These are phyloP conservation scores for Rutidosis leptorrhynchoides DNA, from an alignment of 129 eudicot species.

Conservation along the genomic window DNA sequence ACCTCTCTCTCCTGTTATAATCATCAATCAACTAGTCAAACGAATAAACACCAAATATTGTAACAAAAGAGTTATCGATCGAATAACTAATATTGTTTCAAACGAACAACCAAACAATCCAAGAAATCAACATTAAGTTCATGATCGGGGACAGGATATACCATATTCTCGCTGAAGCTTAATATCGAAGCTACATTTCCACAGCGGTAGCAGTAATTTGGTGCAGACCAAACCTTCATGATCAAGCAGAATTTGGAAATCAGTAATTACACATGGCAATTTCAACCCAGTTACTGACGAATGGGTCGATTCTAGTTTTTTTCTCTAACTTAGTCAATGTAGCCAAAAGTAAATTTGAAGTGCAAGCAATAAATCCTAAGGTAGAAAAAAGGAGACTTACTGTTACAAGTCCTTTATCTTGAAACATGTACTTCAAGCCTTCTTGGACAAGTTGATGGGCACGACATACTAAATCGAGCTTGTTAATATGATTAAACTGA, in stretches of 20 bases:
- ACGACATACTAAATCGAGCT: conserved; percentile 96
- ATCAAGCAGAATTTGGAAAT: conserved; percentile 11
- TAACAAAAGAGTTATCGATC: background rate
- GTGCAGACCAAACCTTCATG: conserved; percentile 98
- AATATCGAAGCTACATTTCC: conserved; percentile 98
- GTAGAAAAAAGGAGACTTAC: conserved; percentile 46
- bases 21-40: background rate
- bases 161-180: conserved; percentile 98
- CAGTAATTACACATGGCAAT: background rate
- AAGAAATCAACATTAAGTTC: conserved; percentile 2
- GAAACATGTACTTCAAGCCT: conserved; percentile 99
- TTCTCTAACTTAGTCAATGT: background rate
- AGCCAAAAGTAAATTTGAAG: background rate
- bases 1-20: conserved; percentile 86
- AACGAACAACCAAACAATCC: background rate
- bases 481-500: conserved; percentile 95
- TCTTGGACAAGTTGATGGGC: conserved; percentile 99
- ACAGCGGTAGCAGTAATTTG: conserved; percentile 98
- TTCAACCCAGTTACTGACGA: background rate
- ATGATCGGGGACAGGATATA: conserved; percentile 24
- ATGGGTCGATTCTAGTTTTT: background rate
- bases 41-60: background rate
- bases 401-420: conserved; percentile 98
- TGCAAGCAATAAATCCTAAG: background rate
- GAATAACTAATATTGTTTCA: too few species aligned